Conservation (phyloP, 2,329 filamentous ascomycete species). For the Ambrosiella xylebori region DNA sequence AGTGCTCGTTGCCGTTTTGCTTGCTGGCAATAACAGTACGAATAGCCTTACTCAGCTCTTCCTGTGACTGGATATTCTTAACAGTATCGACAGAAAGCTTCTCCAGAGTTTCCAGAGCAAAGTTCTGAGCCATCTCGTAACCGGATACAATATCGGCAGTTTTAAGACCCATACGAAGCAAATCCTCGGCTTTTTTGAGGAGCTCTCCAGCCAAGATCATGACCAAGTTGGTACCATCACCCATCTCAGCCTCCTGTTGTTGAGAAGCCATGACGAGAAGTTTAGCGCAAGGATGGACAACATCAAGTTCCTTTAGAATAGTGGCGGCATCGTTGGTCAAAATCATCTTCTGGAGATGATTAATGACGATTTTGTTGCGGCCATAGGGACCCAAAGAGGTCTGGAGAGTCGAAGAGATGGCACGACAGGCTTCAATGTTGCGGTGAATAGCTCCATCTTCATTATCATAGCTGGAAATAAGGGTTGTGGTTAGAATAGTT, state of each 20-base stretch:
- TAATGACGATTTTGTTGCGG: conserved; percentile 99
- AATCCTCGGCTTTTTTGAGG: conserved; percentile 89
- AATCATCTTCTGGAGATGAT: conserved; percentile 99
- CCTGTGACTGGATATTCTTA: conserved; percentile 59
- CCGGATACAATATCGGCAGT: conserved; percentile 93
- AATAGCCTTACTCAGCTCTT: conserved; percentile 86
- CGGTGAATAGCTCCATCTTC: conserved; percentile 97
- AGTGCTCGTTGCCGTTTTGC: conserved; percentile 84
- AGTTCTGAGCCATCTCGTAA: conserved; percentile 86
- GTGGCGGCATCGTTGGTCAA: conserved; percentile 95
- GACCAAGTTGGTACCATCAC: conserved; percentile 93
- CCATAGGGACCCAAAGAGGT: conserved; percentile 94
- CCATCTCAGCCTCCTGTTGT: conserved; percentile 98
- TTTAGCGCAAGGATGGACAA: conserved; percentile 95
- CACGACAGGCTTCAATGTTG: conserved; percentile 95
- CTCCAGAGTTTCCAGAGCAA: conserved; percentile 70
- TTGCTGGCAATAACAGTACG: conserved; percentile 92
- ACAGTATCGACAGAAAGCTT: conserved; percentile 85
- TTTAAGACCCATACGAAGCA: conserved; percentile 92
- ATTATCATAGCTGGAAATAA: conserved; percentile 63
- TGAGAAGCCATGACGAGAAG: conserved; percentile 96
- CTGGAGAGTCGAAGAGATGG: conserved; percentile 89
- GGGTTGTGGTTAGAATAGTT: conserved; percentile 19
- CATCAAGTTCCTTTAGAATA: conserved; percentile 91
- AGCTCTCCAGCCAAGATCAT: conserved; percentile 91